Base-by-base conservation (phyloP, 208 protist species). In the Leishmania martiniquensis region DNA sequence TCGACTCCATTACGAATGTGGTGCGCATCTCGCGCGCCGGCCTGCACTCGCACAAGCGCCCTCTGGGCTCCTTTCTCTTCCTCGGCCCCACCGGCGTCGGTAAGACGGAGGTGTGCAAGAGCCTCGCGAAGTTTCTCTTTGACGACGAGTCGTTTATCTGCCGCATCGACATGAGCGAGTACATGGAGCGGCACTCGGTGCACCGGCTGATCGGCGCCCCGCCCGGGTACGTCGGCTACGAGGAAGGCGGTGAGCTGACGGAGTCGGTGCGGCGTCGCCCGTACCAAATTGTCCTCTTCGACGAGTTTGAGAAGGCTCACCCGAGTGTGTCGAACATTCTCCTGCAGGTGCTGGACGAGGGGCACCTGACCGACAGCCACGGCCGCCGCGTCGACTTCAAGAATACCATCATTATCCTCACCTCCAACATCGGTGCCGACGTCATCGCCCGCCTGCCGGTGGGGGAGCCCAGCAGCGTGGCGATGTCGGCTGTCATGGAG, bases 281-380 rank as follows among this genome's bases (percentile, higher is more conserved):
- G 1, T 99, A 99, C 84, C 88, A 91, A 72, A 98, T 99, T 32
- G 92, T 99, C 6, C 89, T 99, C 9, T 99, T 99, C 73, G 99
- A 99, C 82, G 99, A 99, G 86, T 91, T 99, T 54, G 99, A 99
- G 89, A 99, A 99, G 93, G 98, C 99, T 5, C 99, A 99, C 85
- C 92, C 86, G 66, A 89, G 89, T 72, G 94, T 99, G 22, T 94
- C 93, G 66, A 99, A 99, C 82, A 90, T 99, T 44, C 89, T 99
- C 0, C 87, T 99, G 15, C 99, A 99, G 85, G 91, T 99, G 20
- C 89, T 99, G 1, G 99, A 99, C 83, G 99, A 99, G 68, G 99
- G 98, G 9, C 90, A 98, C 75, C 87, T 99, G 6, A 99, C 98
- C 22, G 99, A 99, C 90, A 92, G 90, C 68, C 92, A 99, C 82